These are phyloP conservation scores for Penicillium coffeae DNA, from an alignment of 495 filamentous ascomycete species.

Conservation along the genomic window DNA sequence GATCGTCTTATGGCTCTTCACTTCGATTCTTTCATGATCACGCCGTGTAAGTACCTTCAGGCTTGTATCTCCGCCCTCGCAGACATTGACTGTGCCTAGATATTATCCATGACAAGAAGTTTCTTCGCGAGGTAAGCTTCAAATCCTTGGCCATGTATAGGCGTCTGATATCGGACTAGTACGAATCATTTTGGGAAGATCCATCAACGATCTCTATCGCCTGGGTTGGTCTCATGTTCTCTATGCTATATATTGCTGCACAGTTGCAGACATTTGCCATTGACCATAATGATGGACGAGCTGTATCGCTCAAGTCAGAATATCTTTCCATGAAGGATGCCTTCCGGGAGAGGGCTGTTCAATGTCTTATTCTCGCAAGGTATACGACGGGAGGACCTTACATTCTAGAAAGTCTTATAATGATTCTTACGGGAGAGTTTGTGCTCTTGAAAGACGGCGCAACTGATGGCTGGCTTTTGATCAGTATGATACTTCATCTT, in stretches of 20 bases:
- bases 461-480: background rate
- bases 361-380: constrained; percentile 27
- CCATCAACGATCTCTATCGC: constrained; percentile 10
- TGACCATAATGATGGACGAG: background rate
- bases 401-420: constrained; percentile 26
- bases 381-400: constrained; percentile 24
- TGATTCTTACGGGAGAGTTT: constrained; percentile 11
- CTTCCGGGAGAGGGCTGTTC: constrained; percentile 22
- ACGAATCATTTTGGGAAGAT: constrained; percentile 32
- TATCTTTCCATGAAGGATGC: background rate
- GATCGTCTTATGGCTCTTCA: constrained; percentile 19
- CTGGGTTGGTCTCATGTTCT: constrained; percentile 1
- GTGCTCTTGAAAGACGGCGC: background rate
- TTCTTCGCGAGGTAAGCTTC: background rate
- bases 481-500: constrained; percentile 10
- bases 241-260: constrained; percentile 1
- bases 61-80: background rate
- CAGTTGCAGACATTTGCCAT: background rate
- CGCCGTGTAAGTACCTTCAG: constrained; percentile 2
- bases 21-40: constrained; percentile 10
- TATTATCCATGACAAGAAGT: background rate
- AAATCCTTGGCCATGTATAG: background rate
- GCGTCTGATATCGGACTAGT: constrained; percentile 9
- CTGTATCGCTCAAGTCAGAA: background rate
- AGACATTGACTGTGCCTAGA: background rate